Evolutionary conservation across 805 yeast species (phyloP), one percentile per base, ranked within the genome.

Genomic region (Metschnikowia cerradonensis): DNA sequence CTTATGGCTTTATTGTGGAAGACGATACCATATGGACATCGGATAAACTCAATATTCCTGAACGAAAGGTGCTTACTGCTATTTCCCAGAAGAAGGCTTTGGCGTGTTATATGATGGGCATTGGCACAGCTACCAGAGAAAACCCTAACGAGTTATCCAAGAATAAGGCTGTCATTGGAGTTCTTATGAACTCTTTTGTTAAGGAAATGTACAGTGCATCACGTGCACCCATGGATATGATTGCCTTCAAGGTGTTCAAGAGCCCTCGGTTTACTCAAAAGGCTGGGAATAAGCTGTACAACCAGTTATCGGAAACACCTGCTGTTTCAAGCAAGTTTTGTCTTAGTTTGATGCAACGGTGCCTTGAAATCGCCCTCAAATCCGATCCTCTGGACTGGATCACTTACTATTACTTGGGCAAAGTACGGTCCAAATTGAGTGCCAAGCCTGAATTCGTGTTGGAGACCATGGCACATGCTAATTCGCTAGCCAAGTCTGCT

Each of bases 21-120:
- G 96, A 90, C 64, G 96, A 89, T 55, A 67, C 94, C 50, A 82
- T 88, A n/a, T 90, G 96, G 95, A 87, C 92, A 1, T 83, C 96
- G 0, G 97, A 91, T 59, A 87, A 87, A 60, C 67, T 90, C 35
- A 84, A 84, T 47, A 73, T 79, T 0, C 61, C 74, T 0, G 94
- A 86, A 5, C 76, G 83, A 53, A 85, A 85, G 60, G 68, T 68
- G 3, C 64, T 68, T 0, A 85, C 90, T 0, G 89, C 90, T 0
- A 67, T 76, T 5, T 62, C 80, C 3, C 96, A 90, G 64, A 76
- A 86, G 51, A 84, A 78, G 59, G 76, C 96, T 0, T 65, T 92
- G 1, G 58, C 90, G 2, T 84, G 96, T 53, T 90, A 85, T 58
- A 62, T 84, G 20, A 85, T 86, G 88, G 90, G 96, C 0, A 68